Evolutionary conservation across 2,329 filamentous ascomycete species (phyloP).

Genomic region (Fusarium caatingaense): DNA sequence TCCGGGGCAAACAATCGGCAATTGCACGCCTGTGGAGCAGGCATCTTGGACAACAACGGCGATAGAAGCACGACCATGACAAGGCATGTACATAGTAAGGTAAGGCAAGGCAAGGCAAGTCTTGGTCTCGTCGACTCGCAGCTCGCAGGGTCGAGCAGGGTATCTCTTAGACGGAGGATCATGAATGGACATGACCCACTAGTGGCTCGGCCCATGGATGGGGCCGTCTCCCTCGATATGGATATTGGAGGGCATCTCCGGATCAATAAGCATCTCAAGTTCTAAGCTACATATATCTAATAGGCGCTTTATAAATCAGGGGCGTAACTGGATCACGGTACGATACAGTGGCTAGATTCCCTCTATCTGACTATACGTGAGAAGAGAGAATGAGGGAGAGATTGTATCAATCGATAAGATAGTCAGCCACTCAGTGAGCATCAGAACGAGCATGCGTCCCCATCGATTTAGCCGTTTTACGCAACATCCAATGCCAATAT

Average conservation of each 20-base stretch:
- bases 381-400: constrained; percentile 17
- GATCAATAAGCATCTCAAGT: constrained; percentile 29
- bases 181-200: constrained; percentile 37
- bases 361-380: background rate
- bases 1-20: constrained; percentile 38
- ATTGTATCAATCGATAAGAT: constrained; percentile 8
- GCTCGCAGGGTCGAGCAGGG: constrained; percentile 28
- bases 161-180: constrained; percentile 38
- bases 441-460: constrained; percentile 29
- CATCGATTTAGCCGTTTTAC: constrained; percentile 25
- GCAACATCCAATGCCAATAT: constrained; percentile 28
- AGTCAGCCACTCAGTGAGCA: constrained; percentile 30
- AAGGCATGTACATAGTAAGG: constrained; percentile 18
- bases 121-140: constrained; percentile 31
- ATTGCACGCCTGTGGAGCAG: constrained; percentile 35
- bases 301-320: constrained; percentile 10
- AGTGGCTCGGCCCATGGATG: constrained; percentile 32
- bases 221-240: constrained; percentile 20
- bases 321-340: constrained; percentile 20
- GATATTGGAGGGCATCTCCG: constrained; percentile 24
- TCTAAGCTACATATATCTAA: constrained; percentile 10
- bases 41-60: constrained; percentile 30
- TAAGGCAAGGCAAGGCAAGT: constrained; percentile 12
- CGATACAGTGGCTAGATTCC: background rate
- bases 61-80: constrained; percentile 34